Conservation (phyloP, 148 eudicot genomes). For the Dysphania ambrosioides region DNA sequence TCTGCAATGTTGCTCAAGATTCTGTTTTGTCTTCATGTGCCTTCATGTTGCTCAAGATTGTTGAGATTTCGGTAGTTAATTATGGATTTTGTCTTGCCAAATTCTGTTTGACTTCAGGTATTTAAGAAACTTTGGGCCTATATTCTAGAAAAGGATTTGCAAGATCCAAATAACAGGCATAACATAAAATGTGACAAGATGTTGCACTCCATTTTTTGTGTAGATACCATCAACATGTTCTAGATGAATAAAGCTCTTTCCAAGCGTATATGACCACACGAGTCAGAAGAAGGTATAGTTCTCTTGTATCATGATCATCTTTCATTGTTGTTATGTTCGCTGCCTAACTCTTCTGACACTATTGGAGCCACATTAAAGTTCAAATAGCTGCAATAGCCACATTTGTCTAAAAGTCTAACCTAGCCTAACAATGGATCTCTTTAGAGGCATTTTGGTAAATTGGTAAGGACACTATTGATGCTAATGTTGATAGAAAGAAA, state of each 20-base stretch:
- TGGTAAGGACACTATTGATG: too few relatives aligned
- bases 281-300: slow-evolving; percentile 31
- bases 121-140: slow-evolving; percentile 65
- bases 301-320: background rate
- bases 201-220: slow-evolving; percentile 48
- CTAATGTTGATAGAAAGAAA: too few relatives aligned
- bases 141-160: slow-evolving; percentile 50
- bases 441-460: too few relatives aligned
- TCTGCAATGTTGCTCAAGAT: slow-evolving; percentile 24
- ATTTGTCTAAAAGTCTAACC: background rate
- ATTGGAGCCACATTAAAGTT: background rate
- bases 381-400: background rate
- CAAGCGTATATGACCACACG: slow-evolving; percentile 59
- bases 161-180: too few relatives aligned
- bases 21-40: slow-evolving; percentile 10
- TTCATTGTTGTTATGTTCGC: background rate
- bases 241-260: slow-evolving; percentile 60
- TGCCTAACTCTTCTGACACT: background rate
- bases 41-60: background rate
- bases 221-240: slow-evolving; percentile 56
- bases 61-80: background rate
- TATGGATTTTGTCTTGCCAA: background rate
- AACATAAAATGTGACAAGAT: slow-evolving; percentile 54
- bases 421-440: too few relatives aligned
- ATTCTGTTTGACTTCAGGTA: slow-evolving; percentile 38